phyloP scores from a whole-genome alignment of 495 filamentous ascomycete species.

The Xylaria flabelliformis region DNA sequence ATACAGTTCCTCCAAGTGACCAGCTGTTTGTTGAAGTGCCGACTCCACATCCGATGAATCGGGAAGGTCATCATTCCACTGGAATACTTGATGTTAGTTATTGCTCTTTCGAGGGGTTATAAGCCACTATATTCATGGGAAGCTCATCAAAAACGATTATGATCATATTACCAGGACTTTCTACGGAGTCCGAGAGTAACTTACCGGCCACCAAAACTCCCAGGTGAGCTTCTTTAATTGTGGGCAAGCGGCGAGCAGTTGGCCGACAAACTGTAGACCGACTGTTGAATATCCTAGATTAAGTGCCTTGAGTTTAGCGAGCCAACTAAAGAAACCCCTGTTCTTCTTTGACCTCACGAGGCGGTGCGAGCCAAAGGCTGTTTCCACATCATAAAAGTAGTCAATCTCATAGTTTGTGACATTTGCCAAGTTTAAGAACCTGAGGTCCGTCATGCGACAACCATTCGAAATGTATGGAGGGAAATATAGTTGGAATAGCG shows the following conservation, averaged over 20 bases:
- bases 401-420: background rate
- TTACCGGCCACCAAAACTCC: background rate
- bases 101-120: background rate
- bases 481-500: conserved; percentile 3
- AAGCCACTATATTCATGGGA: background rate
- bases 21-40: background rate
- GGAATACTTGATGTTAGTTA: background rate
- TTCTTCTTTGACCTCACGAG: background rate
- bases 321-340: background rate
- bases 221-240: background rate
- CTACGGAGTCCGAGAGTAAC: background rate
- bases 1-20: background rate
- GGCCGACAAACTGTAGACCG: background rate
- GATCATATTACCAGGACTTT: background rate
- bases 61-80: background rate
- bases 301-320: background rate
- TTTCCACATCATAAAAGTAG: background rate
- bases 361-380: background rate
- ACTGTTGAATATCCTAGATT: background rate
- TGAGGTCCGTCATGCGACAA: background rate
- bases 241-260: background rate
- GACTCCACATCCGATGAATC: background rate
- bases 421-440: background rate
- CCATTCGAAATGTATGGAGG: background rate
- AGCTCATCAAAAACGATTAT: background rate